These are phyloP conservation scores for Diplosphaera chodatii DNA, from an alignment of 139 green algal species.

Conservation along the genomic window DNA sequence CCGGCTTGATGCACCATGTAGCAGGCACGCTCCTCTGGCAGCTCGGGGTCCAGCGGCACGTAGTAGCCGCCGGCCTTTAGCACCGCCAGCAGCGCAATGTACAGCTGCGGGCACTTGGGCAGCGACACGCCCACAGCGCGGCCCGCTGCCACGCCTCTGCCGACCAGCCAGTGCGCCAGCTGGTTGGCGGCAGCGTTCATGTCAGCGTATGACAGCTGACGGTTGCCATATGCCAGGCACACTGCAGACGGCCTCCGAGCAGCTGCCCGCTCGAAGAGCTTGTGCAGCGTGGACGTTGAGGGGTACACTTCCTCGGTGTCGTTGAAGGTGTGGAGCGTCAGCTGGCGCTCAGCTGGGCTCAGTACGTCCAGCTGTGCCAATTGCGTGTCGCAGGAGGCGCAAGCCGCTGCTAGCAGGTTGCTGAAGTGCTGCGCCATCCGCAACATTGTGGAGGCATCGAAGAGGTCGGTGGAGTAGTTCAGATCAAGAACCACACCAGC, in stretches of 20 bases:
- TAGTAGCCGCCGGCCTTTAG: constrained; percentile 46
- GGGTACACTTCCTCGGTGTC: constrained; percentile 3
- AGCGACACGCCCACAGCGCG: constrained; percentile 32
- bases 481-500: no score
- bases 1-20: constrained; percentile 9
- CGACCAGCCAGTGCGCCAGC: constrained; percentile 23
- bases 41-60: constrained; percentile 49
- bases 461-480: no score
- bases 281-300: constrained; percentile 2
- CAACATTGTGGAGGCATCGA: no score
- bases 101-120: constrained; percentile 33
- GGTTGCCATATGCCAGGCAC: constrained; percentile 9
- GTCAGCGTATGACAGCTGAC: constrained; percentile 8
- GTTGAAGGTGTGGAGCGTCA: constrained; percentile 2
- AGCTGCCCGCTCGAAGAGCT: constrained; percentile 18
- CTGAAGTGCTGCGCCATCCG: no score
- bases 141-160: constrained; percentile 8
- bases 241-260: constrained; percentile 6
- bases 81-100: constrained; percentile 28
- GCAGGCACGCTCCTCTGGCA: constrained; percentile 33
- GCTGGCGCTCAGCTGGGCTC: no score
- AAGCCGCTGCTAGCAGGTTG: no score
- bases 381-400: no score
- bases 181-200: constrained; percentile 23
- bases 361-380: no score